These are phyloP conservation scores for Ballota nigra DNA, from an alignment of 257 asterid genomes.

Conservation along the genomic window DNA sequence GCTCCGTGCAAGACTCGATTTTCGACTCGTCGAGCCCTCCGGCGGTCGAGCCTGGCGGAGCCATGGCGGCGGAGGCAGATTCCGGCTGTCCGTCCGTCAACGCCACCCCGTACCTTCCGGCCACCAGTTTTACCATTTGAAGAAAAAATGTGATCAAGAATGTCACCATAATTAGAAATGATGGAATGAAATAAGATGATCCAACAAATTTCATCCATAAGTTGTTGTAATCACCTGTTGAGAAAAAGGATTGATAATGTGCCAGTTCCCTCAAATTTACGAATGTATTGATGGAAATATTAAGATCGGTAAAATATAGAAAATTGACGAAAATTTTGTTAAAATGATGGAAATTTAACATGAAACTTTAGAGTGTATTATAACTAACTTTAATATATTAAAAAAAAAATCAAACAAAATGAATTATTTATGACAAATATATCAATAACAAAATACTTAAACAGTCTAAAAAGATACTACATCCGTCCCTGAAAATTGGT, in stretches of 20 bases:
- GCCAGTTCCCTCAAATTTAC: too few species aligned
- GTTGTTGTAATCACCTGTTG: slow-evolving; percentile 10
- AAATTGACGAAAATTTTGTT: too few species aligned
- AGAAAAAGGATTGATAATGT: neutral
- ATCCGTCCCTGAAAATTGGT: too few species aligned
- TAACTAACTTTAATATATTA: too few species aligned
- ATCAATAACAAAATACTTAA: too few species aligned
- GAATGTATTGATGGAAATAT: too few species aligned
- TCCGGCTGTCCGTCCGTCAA: neutral
- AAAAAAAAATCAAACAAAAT: too few species aligned
- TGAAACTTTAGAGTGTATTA: too few species aligned
- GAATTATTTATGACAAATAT: too few species aligned
- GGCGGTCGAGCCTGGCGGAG: neutral
- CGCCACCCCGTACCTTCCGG: neutral
- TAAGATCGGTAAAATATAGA: too few species aligned
- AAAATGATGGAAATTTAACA: too few species aligned
- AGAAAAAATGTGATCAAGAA: slow-evolving; percentile 4
- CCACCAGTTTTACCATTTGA: neutral
- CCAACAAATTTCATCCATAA: slow-evolving; percentile 6
- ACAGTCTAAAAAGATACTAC: too few species aligned
- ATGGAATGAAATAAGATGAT: slow-evolving; percentile 16
- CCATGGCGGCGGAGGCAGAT: neutral
- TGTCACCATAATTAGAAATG: slow-evolving; percentile 2
- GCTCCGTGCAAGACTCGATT: neutral
- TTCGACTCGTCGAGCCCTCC: slow-evolving; percentile 17